Evolutionary conservation across 768 basidiomycete genomes (phyloP).

Genomic region (Dictyophora rubrovolvata): DNA sequence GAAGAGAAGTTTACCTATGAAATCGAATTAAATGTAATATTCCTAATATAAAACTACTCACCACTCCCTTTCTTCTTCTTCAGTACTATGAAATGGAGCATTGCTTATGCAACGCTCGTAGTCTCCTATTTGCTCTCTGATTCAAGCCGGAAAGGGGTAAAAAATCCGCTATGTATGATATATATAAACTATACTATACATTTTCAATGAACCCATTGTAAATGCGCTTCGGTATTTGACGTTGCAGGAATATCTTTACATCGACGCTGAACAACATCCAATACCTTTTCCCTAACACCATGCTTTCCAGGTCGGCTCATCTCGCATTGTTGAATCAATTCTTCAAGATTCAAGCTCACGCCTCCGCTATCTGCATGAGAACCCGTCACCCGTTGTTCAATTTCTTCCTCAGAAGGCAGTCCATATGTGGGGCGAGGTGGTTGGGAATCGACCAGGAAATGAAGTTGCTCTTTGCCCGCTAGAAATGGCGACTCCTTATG

Average conservation of each 20-base stretch:
- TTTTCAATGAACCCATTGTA: slow-evolving; percentile 45
- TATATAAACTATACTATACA: neutral
- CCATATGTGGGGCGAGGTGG: slow-evolving; percentile 25
- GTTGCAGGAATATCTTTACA: slow-evolving; percentile 52
- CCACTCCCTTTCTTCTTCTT: no score
- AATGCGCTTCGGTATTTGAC: slow-evolving; percentile 46
- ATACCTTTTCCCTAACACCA: slow-evolving; percentile 66
- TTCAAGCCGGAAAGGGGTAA: no score
- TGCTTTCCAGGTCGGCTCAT: slow-evolving; percentile 23
- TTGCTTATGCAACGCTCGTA: no score
- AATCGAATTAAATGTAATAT: no score
- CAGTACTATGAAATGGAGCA: no score
- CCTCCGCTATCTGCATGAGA: slow-evolving; percentile 50
- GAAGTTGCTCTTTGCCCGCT: slow-evolving; percentile 33
- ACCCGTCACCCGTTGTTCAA: slow-evolving; percentile 58
- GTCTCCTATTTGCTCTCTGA: no score
- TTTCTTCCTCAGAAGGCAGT: slow-evolving; percentile 71
- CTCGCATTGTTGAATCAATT: slow-evolving; percentile 50
- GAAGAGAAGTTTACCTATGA: slow-evolving; percentile 2
- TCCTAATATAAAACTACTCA: no score
- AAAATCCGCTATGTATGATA: neutral
- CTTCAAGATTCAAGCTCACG: slow-evolving; percentile 49
- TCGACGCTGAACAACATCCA: slow-evolving; percentile 62
- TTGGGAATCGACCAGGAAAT: slow-evolving; percentile 26
- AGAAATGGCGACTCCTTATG: slow-evolving; percentile 38